Evolutionary conservation across 2,329 filamentous ascomycete species (phyloP).

Genomic region (Metarhizium humberi): DNA sequence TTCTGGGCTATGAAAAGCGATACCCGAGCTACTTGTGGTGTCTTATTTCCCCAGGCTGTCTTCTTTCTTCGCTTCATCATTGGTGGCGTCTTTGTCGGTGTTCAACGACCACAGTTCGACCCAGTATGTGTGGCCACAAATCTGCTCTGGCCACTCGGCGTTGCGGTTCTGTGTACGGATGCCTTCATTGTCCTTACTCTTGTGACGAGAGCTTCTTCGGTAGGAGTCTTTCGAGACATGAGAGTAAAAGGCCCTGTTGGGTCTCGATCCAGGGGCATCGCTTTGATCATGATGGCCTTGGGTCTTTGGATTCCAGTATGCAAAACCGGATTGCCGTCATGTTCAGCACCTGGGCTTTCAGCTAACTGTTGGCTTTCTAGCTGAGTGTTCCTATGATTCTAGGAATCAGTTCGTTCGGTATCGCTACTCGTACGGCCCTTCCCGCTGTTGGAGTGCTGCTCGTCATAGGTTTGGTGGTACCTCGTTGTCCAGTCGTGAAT

Average conservation of each 20-base stretch:
- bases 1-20: constrained; percentile 38
- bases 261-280: constrained; percentile 29
- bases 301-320: constrained; percentile 46
- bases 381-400: constrained; percentile 42
- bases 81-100: constrained; percentile 44
- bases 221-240: constrained; percentile 23
- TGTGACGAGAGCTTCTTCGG: constrained; percentile 29
- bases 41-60: constrained; percentile 34
- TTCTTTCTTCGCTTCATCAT: constrained; percentile 40
- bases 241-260: constrained; percentile 16
- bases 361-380: constrained; percentile 19
- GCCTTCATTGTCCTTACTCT: constrained; percentile 33
- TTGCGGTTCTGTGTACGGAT: constrained; percentile 36
- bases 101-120: constrained; percentile 42
- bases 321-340: constrained; percentile 8
- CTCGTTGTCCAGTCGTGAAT: neutral
- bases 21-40: constrained; percentile 25
- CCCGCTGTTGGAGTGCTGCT: constrained; percentile 41
- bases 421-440: constrained; percentile 38
- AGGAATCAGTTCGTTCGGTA: constrained; percentile 31
- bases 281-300: constrained; percentile 33
- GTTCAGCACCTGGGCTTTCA: too few species aligned
- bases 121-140: constrained; percentile 42
- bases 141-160: constrained; percentile 32
- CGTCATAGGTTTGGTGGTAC: constrained; percentile 32